Conservation (phyloP, 345 rosid genomes). For the Orychophragmus violaceus region DNA sequence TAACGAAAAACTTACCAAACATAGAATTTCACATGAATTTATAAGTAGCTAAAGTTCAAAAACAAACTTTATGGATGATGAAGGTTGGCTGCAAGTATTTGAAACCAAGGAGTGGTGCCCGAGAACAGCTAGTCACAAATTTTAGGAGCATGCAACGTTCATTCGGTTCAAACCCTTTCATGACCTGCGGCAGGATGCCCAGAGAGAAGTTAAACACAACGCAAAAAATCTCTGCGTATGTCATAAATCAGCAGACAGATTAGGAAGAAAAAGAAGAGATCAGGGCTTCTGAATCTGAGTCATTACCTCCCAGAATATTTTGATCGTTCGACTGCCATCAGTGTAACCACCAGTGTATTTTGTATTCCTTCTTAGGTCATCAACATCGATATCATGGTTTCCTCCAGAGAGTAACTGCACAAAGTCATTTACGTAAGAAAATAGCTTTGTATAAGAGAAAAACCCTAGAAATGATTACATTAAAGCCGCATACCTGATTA, state of each 20-base stretch:
- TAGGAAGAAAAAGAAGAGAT: background rate
- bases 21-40: background rate
- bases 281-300: background rate
- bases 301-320: conserved; percentile 94
- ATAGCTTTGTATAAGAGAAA: background rate
- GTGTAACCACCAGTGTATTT: conserved; percentile 88
- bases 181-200: conserved; percentile 46
- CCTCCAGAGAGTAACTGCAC: conserved; percentile 95
- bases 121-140: conserved; percentile 96
- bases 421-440: conserved; percentile 15
- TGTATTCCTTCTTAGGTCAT: conserved; percentile 73
- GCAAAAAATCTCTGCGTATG: background rate
- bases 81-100: conserved; percentile 90
- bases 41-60: conserved; percentile 4
- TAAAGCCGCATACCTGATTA: conserved; percentile 62
- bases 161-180: conserved; percentile 74
- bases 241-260: background rate
- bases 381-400: conserved; percentile 80
- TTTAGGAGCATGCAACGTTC: conserved; percentile 93
- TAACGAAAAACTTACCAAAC: background rate
- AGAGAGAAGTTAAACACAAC: background rate
- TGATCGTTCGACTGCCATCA: conserved; percentile 80
- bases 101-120: conserved; percentile 92
- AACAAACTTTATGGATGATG: conserved; percentile 79
- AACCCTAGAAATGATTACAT: background rate